phyloP scores from a whole-genome alignment of 768 basidiomycete species.

The Megacollybia marginata region DNA sequence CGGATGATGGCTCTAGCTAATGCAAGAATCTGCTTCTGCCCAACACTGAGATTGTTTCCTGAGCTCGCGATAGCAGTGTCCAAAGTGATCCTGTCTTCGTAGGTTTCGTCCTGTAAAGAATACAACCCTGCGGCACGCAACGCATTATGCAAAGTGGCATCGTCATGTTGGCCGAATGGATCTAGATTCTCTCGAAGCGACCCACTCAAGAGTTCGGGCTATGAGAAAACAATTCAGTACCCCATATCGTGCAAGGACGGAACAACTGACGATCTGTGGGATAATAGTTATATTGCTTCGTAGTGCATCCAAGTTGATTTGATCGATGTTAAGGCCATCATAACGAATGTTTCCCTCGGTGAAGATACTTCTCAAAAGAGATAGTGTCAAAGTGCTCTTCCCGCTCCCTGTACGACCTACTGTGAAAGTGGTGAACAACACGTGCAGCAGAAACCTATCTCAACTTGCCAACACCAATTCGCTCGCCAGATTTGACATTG shows the following conservation, averaged over 20 bases:
- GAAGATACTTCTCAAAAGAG: conserved; percentile 49
- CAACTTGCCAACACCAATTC: conserved; percentile 40
- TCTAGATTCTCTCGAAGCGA: conserved; percentile 39
- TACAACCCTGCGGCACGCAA: conserved; percentile 28
- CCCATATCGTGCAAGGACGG: no score
- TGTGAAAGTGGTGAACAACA: neutral
- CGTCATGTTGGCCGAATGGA: conserved; percentile 39
- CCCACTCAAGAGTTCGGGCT: conserved; percentile 31
- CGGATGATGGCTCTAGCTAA: conserved; percentile 35
- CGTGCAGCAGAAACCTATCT: neutral
- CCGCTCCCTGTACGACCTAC: conserved; percentile 38
- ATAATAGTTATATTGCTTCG: conserved; percentile 56
- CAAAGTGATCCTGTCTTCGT: conserved; percentile 13
- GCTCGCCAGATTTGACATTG: conserved; percentile 43
- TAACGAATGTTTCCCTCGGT: conserved; percentile 51
- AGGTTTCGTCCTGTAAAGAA: conserved; percentile 25
- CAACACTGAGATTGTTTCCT: conserved; percentile 26
- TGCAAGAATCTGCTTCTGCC: conserved; percentile 42
- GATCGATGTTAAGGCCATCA: conserved; percentile 41
- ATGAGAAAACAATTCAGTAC: no score
- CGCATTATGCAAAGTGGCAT: conserved; percentile 29
- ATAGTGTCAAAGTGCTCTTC: conserved; percentile 44
- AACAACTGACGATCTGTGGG: conserved; percentile 25
- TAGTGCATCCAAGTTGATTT: conserved; percentile 48
- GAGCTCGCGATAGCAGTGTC: neutral